A percentile compares a stretch with the other conserved stretches of the same genome.
These are phyloP conservation scores for Actinomucor elegans DNA, from an alignment of 371 early-diverging fungal species.

Conservation along the genomic window DNA sequence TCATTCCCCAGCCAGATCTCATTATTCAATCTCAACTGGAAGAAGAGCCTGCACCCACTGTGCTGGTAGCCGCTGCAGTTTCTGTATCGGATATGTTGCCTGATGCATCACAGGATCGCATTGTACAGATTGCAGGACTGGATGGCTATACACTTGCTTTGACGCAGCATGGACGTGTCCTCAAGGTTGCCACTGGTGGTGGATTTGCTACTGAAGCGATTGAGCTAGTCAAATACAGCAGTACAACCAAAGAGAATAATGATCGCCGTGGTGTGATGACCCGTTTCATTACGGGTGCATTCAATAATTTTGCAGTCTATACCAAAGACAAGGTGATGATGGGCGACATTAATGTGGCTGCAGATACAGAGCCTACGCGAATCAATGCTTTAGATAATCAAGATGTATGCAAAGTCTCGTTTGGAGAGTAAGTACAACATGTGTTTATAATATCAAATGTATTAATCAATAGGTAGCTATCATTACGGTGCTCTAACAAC, in stretches of 20 bases:
- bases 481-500: slow-evolving; percentile 48
- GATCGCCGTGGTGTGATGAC: slow-evolving; percentile 6
- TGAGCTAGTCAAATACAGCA: slow-evolving; percentile 11
- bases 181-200: slow-evolving; percentile 10
- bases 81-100: background rate
- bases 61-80: background rate
- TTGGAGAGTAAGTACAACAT: slow-evolving; percentile 28
- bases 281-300: slow-evolving; percentile 18
- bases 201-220: background rate
- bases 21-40: background rate
- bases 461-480: slow-evolving; percentile 22
- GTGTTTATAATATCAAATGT: background rate
- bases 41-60: background rate
- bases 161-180: slow-evolving; percentile 15
- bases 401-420: slow-evolving; percentile 22
- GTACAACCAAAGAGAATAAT: slow-evolving; percentile 2
- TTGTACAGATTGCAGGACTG: slow-evolving; percentile 26
- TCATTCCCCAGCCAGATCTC: slow-evolving; percentile 25
- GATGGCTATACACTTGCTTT: slow-evolving; percentile 18
- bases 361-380: background rate
- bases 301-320: slow-evolving; percentile 26
- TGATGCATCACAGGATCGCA: slow-evolving; percentile 1
- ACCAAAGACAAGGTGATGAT: slow-evolving; percentile 21
- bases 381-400: slow-evolving; percentile 8
- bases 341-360: slow-evolving; percentile 5